Conservation (phyloP, 441 rosid species). For the Erodium texanum region DNA sequence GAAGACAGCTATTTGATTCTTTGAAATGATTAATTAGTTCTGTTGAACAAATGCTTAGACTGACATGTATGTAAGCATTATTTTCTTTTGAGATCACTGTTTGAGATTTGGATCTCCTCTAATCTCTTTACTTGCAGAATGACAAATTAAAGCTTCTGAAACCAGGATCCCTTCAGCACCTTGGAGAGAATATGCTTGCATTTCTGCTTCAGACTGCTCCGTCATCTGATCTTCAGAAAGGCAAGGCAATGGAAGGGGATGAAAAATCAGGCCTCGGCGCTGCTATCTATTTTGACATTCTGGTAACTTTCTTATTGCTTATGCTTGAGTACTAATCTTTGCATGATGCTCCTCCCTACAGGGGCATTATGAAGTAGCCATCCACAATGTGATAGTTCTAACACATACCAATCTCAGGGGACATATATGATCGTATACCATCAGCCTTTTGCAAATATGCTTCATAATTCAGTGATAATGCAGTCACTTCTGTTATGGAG, state of each 20-base stretch:
- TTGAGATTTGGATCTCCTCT: conserved; percentile 14
- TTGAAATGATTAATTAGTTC: neutral
- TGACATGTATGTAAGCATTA: neutral
- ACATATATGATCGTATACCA: conserved; percentile 66
- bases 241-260: conserved; percentile 27
- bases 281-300: conserved; percentile 66
- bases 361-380: conserved; percentile 6
- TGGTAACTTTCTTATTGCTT: conserved; percentile 42
- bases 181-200: conserved; percentile 92
- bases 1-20: neutral
- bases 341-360: conserved; percentile 6
- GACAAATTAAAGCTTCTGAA: conserved; percentile 81
- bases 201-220: conserved; percentile 67
- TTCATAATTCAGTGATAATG: conserved; percentile 72
- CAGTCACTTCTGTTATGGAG: conserved; percentile 82
- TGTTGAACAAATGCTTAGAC: neutral
- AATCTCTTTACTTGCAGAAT: conserved; percentile 45
- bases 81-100: neutral
- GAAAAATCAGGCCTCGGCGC: conserved; percentile 28
- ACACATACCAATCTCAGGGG: conserved; percentile 50
- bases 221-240: conserved; percentile 45
- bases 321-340: conserved; percentile 15
- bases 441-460: conserved; percentile 63
- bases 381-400: conserved; percentile 16
- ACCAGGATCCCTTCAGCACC: conserved; percentile 92